Base-by-base conservation (phyloP, 2,329 filamentous ascomycete genomes). In the Colletotrichum viniferum region DNA sequence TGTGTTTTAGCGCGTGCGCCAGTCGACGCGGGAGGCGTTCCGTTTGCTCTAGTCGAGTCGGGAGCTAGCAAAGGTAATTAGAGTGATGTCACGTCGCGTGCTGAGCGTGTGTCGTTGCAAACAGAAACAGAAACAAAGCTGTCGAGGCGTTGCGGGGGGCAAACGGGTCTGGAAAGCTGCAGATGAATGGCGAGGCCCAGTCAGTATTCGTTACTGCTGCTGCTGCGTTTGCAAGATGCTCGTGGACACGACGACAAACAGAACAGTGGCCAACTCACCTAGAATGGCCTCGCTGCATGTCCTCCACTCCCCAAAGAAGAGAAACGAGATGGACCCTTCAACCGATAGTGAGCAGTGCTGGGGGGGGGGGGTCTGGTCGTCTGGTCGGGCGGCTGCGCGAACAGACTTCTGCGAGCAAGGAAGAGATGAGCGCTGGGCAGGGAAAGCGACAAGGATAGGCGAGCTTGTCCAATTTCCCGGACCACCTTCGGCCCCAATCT, bases 1-100 rank as follows among this genome's bases (percentile, higher is more conserved):
- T 26, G 38, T 32, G 70, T 63, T 18, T 70, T 71, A 60, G 58
- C 71, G 71, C 30, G 58, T 21, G 34, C 26, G 58, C 66, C 26
- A 26, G 38, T 55, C 13, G 64, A n/a, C n/a, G n/a, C 69, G 61
- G 68, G 72, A 74, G 18, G 69, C 36, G 62, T 62, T 63, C 36
- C 55, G 71, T 73, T 73, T 56, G 71, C 38, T 69, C 70, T 21
- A 60, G 66, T 67, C 70, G 56, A 52, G 30, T 58, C 71, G 71
- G 71, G 67, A 74, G 48, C 71, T 74, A 74, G 34, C 14, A 30
- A 64, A 71, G 34, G 71, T 21, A 58, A 58, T 56, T 56, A 34
- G 38, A 55, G 63, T 56, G 28, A 58, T 67, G 64, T 67, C 55
- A 67, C 26, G 28, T 43, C n/a, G 18, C 32, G 55, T 68, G 48